These are phyloP conservation scores for Xylaria acuta DNA, from an alignment of 495 filamentous ascomycete genomes.

Conservation along the genomic window DNA sequence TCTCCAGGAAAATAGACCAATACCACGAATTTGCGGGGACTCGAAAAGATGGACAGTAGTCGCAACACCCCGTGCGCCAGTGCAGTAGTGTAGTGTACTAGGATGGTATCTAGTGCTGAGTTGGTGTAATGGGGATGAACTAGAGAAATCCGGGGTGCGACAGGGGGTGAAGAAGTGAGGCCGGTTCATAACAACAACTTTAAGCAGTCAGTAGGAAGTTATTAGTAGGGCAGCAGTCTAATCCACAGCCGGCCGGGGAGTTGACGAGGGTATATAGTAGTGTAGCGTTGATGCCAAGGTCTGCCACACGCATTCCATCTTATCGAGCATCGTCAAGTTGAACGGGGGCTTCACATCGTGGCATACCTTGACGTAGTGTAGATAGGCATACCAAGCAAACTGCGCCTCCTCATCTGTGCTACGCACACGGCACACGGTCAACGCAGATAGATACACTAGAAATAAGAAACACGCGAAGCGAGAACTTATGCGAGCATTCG, in stretches of 20 bases:
- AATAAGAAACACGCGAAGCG: conserved; percentile 1
- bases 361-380: neutral
- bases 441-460: neutral
- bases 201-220: conserved; percentile 1
- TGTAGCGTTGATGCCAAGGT: conserved; percentile 11
- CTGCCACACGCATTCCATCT: conserved; percentile 28
- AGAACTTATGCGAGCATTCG: neutral
- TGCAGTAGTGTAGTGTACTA: neutral
- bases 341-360: neutral
- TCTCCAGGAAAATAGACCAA: conserved; percentile 23
- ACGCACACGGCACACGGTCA: neutral
- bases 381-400: conserved; percentile 4
- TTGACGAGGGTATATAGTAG: conserved; percentile 16
- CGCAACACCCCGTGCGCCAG: conserved; percentile 6
- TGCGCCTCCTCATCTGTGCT: conserved; percentile 17
- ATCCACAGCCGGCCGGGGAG: conserved; percentile 8
- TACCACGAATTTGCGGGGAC: conserved; percentile 21
- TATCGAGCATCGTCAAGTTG: conserved; percentile 12
- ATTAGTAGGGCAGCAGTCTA: neutral
- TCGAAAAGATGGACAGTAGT: conserved; percentile 7
- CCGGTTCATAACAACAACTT: neutral
- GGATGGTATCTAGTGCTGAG: neutral
- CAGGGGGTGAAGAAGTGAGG: conserved; percentile 9
- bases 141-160: conserved; percentile 22
- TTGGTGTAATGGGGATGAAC: conserved; percentile 7